A percentile compares a stretch with the other conserved stretches of the same genome.
These are phyloP conservation scores for Fusarium vanettenii DNA, from an alignment of 2,329 filamentous ascomycete genomes.

Conservation along the genomic window DNA sequence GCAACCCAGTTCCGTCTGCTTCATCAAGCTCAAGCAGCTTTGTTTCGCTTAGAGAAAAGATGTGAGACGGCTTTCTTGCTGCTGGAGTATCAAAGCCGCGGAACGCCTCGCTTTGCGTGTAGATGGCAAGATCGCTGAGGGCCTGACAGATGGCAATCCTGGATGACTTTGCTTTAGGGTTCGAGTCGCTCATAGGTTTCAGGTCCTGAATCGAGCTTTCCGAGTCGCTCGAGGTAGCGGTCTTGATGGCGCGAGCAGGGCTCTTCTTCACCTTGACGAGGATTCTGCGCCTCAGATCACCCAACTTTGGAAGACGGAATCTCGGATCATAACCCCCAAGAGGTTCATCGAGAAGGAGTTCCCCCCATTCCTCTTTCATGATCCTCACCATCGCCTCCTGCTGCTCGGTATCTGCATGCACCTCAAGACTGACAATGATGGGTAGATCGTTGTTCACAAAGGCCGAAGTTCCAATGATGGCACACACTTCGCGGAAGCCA, in stretches of 20 bases:
- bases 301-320: conserved; percentile 73
- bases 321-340: conserved; percentile 49
- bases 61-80: conserved; percentile 70
- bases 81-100: not conserved
- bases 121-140: not conserved
- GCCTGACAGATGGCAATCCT: not conserved
- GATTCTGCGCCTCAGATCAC: conserved; percentile 81
- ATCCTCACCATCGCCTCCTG: conserved; percentile 94
- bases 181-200: not conserved
- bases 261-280: conserved; percentile 78
- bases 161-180: not conserved
- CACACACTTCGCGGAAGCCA: conserved; percentile 86
- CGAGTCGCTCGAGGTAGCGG: not conserved
- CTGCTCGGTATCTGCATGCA: conserved; percentile 83
- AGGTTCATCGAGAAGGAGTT: conserved; percentile 71
- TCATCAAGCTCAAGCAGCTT: conserved; percentile 69
- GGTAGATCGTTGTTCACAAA: conserved; percentile 82
- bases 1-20: conserved; percentile 77
- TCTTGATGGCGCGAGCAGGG: not conserved
- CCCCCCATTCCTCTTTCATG: conserved; percentile 88
- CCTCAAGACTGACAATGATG: conserved; percentile 90
- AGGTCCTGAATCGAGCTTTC: not conserved
- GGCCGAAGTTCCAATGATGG: conserved; percentile 79
- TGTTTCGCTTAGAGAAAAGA: conserved; percentile 90
- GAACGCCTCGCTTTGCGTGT: not conserved